Evolutionary conservation across 345 rosid genomes (phyloP), one percentile per base, ranked within the genome.

Genomic region (Eucalyptus viminalis): DNA sequence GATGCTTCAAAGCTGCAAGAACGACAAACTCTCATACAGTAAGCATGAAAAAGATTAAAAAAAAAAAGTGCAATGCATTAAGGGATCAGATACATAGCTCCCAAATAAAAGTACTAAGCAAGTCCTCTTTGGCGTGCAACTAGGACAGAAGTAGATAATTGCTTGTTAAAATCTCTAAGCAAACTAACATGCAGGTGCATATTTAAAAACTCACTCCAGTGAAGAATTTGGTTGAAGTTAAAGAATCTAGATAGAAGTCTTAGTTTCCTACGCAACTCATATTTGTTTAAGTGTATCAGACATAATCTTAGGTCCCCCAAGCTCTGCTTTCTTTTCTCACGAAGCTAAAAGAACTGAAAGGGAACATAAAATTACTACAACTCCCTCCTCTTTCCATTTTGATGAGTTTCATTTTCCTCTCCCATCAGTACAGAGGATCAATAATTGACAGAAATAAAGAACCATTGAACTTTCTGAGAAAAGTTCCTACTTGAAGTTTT

Each of bases 1-100:
- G 95, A 89, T 90, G 92, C 91, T 37, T 97, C 93, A 91, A 97
- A 97, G 93, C 99, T 97, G 97, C 89, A 91, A 94, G 60, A 49
- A 54, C 1, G 7, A 86, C 54, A 86, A 49, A 27, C 34, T 8
- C 54, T 45, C 87, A 86, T 27, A 31, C 22, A 8, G 87, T 76
- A 76, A 37, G 83, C 47, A 76, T 37, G 47, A 76, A 76, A 76
- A 76, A 76, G 58, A 53, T 53, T 53, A 1, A 19, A 53, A 53
- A 49, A 17, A 51, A 19, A 53, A 53, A 53, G 44, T 69, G 44
- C 25, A 69, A 3, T 69, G 44, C 80, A 69, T 69, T 69, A 34
- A 69, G 44, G 44, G 81, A 69, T 34, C 81, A 69, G 81, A 69
- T 69, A 16, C 44, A 69, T 69, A 69, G 81, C 81, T 69, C 44